Base-by-base conservation (phyloP, 2,329 filamentous ascomycete species). In the Escovopsis sp. region DNA sequence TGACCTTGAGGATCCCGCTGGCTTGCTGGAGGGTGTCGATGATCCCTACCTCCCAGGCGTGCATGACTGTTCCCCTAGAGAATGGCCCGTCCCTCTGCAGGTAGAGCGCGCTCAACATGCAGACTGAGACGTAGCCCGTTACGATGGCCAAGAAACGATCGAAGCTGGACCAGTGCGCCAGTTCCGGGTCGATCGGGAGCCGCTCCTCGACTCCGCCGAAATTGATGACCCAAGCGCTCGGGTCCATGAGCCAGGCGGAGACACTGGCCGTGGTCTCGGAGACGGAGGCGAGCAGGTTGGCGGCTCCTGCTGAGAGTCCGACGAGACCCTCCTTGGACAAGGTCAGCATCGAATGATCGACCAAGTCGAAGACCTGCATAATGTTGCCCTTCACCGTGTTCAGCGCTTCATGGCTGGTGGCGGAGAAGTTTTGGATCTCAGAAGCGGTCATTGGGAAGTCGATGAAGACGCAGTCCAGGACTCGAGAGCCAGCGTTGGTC, bases 1-100 rank as follows among this genome's bases (percentile, higher is more conserved):
- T 94, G 19, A 98, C 91, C 61, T 98, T 98, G 70, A 95, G 79
- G 9, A 98, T 89, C 12, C 93, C 91, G 36, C 91, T 93, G 39
- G 91, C 91, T 68, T 98, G 93, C 48, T 87, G 81, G 19, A 98
- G 70, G 2, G 80, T 72, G 48, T 96, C 89, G 23, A 89, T 81
- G 36, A 95, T 61, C 7, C 80, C 73, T 23, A 81, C 82, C 59
- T 96, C 88, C 70, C 73, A 75, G 30, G 76, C 73, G 45, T 75
- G 73, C 40, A 72, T 67, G 1, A 72, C 61, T 43, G 67, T 67
- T 4, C 68, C 63, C 1, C 65, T 64, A 2, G 80, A 79, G 48
- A 94, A 73, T 0, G 84, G 76, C 6, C 73, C 73, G 26, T 82
- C 81, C 45, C 82, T 71, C 44, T 77, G 80, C 28, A 96, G 70